phyloP scores from a whole-genome alignment of 2,329 filamentous ascomycete genomes.

The Chaetomium sp. region DNA sequence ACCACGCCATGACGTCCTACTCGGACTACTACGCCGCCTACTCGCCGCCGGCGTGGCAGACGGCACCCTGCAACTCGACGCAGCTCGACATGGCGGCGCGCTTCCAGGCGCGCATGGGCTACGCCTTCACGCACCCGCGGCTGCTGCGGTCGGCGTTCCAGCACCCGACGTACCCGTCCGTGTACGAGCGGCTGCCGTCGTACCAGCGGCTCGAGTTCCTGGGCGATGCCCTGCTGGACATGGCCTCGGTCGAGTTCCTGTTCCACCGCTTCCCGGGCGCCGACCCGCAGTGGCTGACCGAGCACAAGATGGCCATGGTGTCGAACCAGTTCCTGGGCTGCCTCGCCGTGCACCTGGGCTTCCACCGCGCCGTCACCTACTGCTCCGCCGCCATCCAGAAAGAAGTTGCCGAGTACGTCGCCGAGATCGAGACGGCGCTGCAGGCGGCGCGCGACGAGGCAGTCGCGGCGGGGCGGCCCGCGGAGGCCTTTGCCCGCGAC shows the following conservation, averaged over 20 bases:
- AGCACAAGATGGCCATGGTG: constrained; percentile 99
- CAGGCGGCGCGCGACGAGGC: constrained; percentile 43
- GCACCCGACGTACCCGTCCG: constrained; percentile 78
- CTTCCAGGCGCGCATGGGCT: constrained; percentile 60
- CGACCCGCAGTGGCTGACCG: constrained; percentile 95
- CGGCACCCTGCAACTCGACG: constrained; percentile 59
- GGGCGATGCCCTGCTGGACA: constrained; percentile 85
- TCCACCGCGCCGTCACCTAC: constrained; percentile 71
- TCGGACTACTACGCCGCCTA: constrained; percentile 74
- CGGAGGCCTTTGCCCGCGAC: constrained; percentile 53
- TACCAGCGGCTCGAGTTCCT: constrained; percentile 94
- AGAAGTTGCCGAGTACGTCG: constrained; percentile 57
- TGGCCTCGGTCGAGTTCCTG: constrained; percentile 80
- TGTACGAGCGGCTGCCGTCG: constrained; percentile 76
- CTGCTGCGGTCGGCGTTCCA: constrained; percentile 83
- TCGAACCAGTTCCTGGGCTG: constrained; percentile 92
- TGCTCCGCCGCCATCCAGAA: constrained; percentile 50
- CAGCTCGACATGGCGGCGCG: constrained; percentile 69
- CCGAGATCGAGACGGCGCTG: constrained; percentile 53
- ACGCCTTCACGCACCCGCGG: constrained; percentile 71
- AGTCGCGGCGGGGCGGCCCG: constrained; percentile 27
- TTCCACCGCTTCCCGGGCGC: constrained; percentile 75
- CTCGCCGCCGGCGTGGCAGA: constrained; percentile 70
- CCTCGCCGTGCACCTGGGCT: constrained; percentile 74
- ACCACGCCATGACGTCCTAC: constrained; percentile 71